These are phyloP conservation scores for Blastobotrys persicus DNA, from an alignment of 1,139 yeast genomes.

Conservation along the genomic window DNA sequence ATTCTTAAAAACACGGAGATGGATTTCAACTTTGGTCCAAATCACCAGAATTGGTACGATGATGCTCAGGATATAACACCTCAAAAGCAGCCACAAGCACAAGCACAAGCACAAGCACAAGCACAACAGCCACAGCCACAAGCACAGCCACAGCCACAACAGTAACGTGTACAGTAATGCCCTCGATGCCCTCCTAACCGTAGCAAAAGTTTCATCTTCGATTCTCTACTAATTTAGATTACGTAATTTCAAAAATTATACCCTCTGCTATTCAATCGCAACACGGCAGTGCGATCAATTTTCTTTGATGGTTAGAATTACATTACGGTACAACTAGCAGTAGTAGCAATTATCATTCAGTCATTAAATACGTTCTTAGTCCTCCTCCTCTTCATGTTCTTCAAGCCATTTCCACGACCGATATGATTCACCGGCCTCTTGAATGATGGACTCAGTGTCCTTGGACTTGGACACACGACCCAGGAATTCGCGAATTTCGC, in stretches of 20 bases:
- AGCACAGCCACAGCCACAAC: background rate
- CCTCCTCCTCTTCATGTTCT: constrained; percentile 24
- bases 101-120: background rate
- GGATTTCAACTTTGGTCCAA: constrained; percentile 23
- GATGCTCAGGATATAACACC: constrained; percentile 3
- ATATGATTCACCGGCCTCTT: constrained; percentile 87
- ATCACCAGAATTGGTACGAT: constrained; percentile 28
- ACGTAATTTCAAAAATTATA: background rate
- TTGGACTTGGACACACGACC: constrained; percentile 49
- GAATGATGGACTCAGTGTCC: constrained; percentile 67
- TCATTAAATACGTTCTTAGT: constrained; percentile 9
- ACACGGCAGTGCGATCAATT: too few relatives aligned
- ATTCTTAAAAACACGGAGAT: constrained; percentile 72
- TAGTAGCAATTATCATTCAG: background rate
- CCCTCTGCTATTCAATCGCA: too few relatives aligned
- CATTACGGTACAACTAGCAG: background rate
- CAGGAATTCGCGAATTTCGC: constrained; percentile 79
- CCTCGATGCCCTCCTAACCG: background rate
- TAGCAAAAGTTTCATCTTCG: too few relatives aligned
- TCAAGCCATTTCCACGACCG: constrained; percentile 71
- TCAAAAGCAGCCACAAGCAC: background rate
- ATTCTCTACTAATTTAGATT: background rate
- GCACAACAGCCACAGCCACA: constrained; percentile 6
- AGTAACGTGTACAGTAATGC: background rate
- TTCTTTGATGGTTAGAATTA: too few relatives aligned